Conservation (phyloP, 371 early-diverging fungal genomes). For the Mortierella sp. region DNA sequence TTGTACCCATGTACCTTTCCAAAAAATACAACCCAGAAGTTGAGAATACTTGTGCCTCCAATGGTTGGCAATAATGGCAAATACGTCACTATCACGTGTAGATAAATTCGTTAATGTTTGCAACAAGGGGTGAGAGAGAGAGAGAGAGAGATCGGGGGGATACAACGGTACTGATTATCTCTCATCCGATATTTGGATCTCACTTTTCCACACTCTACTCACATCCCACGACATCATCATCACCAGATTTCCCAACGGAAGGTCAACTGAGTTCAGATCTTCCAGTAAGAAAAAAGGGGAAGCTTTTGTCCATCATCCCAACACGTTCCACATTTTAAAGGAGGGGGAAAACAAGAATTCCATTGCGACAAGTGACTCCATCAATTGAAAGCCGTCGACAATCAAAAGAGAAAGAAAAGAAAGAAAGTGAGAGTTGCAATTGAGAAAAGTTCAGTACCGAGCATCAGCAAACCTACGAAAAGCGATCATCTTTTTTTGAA, state of each 20-base stretch:
- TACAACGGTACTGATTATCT: constrained; percentile 3
- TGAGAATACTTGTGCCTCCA: too few species aligned
- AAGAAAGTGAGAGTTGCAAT: not conserved
- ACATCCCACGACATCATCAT: constrained; percentile 1
- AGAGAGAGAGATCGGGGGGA: not conserved
- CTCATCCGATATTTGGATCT: not conserved
- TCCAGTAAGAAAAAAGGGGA: not conserved
- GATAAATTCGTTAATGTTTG: not conserved
- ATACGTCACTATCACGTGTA: not conserved
- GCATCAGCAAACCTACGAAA: not conserved
- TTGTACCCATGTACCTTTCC: not conserved
- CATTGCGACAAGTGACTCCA: not conserved
- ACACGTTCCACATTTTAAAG: not conserved
- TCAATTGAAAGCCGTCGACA: constrained; percentile 4
- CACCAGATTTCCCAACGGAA: not conserved
- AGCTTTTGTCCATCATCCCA: not conserved
- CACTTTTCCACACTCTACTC: not conserved
- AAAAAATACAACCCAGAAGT: too few species aligned
- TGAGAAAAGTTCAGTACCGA: not conserved
- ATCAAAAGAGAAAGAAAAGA: not conserved
- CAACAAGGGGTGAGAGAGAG: not conserved
- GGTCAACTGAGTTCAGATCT: not conserved
- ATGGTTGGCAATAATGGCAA: not conserved
- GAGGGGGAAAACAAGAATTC: not conserved
- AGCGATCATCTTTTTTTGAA: not conserved